These are phyloP conservation scores for Luffa acutangula DNA, from an alignment of 306 rosid genomes.

Conservation along the genomic window DNA sequence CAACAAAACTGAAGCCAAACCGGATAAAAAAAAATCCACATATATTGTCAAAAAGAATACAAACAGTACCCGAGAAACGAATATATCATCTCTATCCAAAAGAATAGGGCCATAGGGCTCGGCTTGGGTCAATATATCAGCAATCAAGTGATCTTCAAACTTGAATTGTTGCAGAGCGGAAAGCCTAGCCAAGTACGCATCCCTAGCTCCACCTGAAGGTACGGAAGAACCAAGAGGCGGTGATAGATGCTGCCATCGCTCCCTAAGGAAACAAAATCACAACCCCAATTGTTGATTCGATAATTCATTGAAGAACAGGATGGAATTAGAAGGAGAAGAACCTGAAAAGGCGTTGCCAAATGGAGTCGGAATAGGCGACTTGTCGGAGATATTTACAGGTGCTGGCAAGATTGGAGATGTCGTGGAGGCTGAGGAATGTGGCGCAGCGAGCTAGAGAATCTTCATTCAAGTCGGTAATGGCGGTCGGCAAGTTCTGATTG, in stretches of 20 bases:
- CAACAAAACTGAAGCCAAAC: background rate
- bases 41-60: background rate
- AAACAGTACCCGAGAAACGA: constrained; percentile 36
- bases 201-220: constrained; percentile 37
- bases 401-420: constrained; percentile 55
- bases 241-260: constrained; percentile 35
- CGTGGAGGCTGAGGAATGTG: constrained; percentile 33
- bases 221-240: constrained; percentile 12
- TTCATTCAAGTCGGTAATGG: constrained; percentile 35
- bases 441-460: constrained; percentile 58
- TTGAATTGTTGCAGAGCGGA: constrained; percentile 42
- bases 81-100: constrained; percentile 22
- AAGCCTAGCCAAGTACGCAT: constrained; percentile 36
- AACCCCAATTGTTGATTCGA: background rate
- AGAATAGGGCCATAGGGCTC: constrained; percentile 30
- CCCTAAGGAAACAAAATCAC: constrained; percentile 19
- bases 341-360: constrained; percentile 63
- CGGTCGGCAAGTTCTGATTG: constrained; percentile 13
- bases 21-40: background rate
- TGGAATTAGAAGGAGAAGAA: constrained; percentile 8
- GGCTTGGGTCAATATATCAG: background rate
- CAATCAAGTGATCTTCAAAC: constrained; percentile 41
- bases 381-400: constrained; percentile 49
- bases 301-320: background rate
- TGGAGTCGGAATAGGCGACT: constrained; percentile 57